Conservation (phyloP, 2,329 filamentous ascomycete species). For the Ploettnerulaceae sp. region DNA sequence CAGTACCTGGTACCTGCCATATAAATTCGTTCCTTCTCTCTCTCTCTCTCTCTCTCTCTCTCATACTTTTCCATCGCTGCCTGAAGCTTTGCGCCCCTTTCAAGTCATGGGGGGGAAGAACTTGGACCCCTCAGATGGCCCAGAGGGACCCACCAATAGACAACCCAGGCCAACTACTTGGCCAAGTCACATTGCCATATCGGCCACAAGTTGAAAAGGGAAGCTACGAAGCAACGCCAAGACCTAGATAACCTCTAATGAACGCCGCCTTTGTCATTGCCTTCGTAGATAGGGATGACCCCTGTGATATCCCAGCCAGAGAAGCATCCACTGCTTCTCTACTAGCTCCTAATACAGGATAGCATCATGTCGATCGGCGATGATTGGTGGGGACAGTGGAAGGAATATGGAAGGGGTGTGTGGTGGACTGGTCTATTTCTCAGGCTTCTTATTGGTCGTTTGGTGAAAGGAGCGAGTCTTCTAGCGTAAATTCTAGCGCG, state of each 20-base stretch:
- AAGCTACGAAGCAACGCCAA: too few species aligned
- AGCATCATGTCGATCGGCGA: not conserved
- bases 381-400: not conserved
- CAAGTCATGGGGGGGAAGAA: too few species aligned
- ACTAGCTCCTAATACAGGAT: slow-evolving; percentile 8
- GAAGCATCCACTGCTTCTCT: slow-evolving; percentile 17
- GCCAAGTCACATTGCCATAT: too few species aligned
- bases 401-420: not conserved
- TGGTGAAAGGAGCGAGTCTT: slow-evolving; percentile 5
- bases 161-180: too few species aligned
- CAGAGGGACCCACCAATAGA: too few species aligned
- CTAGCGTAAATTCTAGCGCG: slow-evolving; percentile 14
- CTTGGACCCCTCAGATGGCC: too few species aligned
- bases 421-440: not conserved
- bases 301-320: slow-evolving; percentile 6
- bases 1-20: not conserved
- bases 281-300: not conserved
- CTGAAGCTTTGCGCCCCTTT: not conserved
- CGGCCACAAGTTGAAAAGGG: too few species aligned
- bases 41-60: not conserved
- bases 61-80: not conserved
- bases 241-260: too few species aligned
- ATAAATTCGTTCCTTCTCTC: not conserved
- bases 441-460: slow-evolving; percentile 10
- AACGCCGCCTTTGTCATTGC: slow-evolving; percentile 15